Evolutionary conservation across 345 rosid genomes (phyloP).

Genomic region (Sonneratia caseolaris): DNA sequence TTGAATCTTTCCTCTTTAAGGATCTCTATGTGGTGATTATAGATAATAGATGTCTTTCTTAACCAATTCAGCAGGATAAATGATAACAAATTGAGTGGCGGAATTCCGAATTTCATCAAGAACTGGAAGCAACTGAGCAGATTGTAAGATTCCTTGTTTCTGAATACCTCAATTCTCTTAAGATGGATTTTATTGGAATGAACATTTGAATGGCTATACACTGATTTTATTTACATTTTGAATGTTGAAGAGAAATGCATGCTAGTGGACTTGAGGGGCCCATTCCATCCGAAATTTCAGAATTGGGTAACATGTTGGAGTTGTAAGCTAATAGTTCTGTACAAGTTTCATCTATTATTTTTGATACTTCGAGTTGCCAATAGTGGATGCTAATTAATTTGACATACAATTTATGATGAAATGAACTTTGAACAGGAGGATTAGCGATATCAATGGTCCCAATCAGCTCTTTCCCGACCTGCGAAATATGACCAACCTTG

Average conservation of each 20-base stretch:
- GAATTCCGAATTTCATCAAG: conserved; percentile 48
- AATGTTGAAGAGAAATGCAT: conserved; percentile 41
- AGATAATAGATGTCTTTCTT: background rate
- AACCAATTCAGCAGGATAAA: conserved; percentile 50
- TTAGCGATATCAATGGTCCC: conserved; percentile 32
- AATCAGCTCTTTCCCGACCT: conserved; percentile 29
- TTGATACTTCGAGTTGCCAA: background rate
- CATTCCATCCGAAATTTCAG: conserved; percentile 30
- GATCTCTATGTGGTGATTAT: background rate
- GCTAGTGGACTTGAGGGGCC: conserved; percentile 54
- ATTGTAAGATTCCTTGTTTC: conserved; percentile 35
- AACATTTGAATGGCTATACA: background rate
- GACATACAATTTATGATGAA: background rate
- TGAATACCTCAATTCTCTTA: background rate
- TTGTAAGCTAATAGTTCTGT: conserved; percentile 29
- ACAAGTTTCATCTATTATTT: background rate
- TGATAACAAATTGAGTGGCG: conserved; percentile 64
- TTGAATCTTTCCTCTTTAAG: background rate
- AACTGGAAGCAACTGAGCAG: conserved; percentile 48
- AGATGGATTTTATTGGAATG: background rate
- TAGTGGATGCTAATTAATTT: background rate
- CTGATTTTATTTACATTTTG: background rate
- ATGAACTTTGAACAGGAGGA: conserved; percentile 26
- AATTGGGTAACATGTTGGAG: conserved; percentile 15
- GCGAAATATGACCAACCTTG: conserved; percentile 18